phyloP scores from a whole-genome alignment of 345 rosid species.

The Eucalyptus microcorys region DNA sequence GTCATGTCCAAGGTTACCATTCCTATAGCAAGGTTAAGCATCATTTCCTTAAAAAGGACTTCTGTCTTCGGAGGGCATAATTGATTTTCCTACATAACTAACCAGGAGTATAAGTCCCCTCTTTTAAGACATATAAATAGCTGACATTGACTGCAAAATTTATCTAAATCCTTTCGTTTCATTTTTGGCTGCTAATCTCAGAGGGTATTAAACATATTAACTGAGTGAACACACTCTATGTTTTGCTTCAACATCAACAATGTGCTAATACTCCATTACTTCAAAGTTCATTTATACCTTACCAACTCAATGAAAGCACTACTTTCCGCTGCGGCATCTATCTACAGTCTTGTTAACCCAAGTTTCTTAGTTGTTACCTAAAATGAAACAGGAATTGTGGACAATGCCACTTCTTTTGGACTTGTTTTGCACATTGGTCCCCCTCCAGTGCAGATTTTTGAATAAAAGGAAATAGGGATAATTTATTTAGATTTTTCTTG shows the following conservation, averaged over 20 bases:
- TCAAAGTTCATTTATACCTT: neutral
- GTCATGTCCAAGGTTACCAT: neutral
- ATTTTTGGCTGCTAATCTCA: neutral
- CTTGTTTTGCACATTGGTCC: fast-evolving
- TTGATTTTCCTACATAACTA: fast-evolving
- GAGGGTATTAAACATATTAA: neutral
- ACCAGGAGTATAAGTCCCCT: neutral
- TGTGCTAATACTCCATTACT: neutral
- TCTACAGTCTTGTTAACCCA: neutral
- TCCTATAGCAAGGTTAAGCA: neutral
- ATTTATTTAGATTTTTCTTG: neutral
- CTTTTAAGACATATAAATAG: neutral
- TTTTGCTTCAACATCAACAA: neutral
- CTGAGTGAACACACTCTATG: neutral
- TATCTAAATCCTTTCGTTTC: neutral
- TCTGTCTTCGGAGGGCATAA: neutral
- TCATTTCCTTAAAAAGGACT: neutral
- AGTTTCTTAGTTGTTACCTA: neutral
- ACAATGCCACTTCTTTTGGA: neutral
- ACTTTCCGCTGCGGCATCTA: neutral
- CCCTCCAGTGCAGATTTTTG: neutral
- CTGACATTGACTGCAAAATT: neutral
- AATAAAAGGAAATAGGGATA: fast-evolving
- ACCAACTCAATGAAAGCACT: neutral
- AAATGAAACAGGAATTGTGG: neutral